phyloP scores from a whole-genome alignment of 345 rosid genomes.

The Populus ilicifolia region DNA sequence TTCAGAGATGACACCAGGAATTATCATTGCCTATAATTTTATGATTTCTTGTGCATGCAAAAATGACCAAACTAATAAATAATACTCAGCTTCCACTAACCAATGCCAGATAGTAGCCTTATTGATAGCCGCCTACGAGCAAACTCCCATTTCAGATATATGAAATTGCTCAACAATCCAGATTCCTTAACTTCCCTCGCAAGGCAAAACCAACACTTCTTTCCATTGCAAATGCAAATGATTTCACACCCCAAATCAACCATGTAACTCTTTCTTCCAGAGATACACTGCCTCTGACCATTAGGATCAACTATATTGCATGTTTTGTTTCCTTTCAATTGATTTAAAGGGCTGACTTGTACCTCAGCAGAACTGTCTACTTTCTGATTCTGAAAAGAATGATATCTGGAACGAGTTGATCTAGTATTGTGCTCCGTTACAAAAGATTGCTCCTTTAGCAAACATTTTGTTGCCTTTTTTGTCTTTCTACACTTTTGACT shows the following conservation, averaged over 20 bases:
- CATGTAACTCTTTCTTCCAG: slow-evolving; percentile 27
- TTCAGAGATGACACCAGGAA: too few species aligned
- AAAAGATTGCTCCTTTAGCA: slow-evolving; percentile 38
- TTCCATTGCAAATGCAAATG: slow-evolving; percentile 54
- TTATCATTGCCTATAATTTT: background rate
- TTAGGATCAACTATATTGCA: slow-evolving; percentile 19
- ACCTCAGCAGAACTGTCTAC: slow-evolving; percentile 23
- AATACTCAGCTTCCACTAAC: slow-evolving; percentile 35
- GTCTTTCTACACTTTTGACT: slow-evolving; percentile 43
- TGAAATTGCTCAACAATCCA: slow-evolving; percentile 40
- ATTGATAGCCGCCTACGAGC: slow-evolving; percentile 53
- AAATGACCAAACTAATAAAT: background rate
- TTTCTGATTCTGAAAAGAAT: slow-evolving; percentile 48
- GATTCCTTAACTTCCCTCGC: slow-evolving; percentile 42
- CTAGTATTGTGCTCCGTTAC: slow-evolving; percentile 43
- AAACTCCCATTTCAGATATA: slow-evolving; percentile 63
- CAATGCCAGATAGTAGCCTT: slow-evolving; percentile 53
- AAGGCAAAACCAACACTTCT: slow-evolving; percentile 59
- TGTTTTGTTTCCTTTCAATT: slow-evolving; percentile 15
- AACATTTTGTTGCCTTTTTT: slow-evolving; percentile 31
- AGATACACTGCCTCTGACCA: slow-evolving; percentile 22
- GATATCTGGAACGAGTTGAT: slow-evolving; percentile 69
- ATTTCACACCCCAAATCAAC: slow-evolving; percentile 23
- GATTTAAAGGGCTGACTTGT: slow-evolving; percentile 26
- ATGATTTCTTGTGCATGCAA: background rate